These are phyloP conservation scores for Zygoascus flipseniorum DNA, from an alignment of 805 yeast species.

Conservation along the genomic window DNA sequence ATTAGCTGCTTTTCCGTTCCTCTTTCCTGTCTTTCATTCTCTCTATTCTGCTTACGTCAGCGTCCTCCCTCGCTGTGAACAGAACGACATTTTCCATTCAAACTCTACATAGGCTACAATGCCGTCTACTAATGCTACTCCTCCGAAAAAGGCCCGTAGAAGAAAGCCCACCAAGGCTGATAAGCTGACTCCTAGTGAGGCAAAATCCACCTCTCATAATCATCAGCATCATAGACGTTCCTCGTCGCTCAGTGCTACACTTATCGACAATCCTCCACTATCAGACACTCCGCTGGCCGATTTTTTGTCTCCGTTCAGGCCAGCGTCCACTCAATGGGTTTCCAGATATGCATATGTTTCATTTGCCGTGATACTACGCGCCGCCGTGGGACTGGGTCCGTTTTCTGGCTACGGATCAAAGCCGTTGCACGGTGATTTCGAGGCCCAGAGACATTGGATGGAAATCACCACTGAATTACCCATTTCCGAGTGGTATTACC, in stretches of 20 bases:
- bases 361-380: slow-evolving; percentile 65
- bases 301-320: slow-evolving; percentile 66
- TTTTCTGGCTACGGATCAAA: slow-evolving; percentile 65
- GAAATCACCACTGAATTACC: slow-evolving; percentile 79
- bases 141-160: background rate
- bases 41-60: too few species aligned
- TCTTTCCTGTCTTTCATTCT: too few species aligned
- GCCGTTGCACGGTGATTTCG: slow-evolving; percentile 93
- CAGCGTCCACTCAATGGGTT: slow-evolving; percentile 85
- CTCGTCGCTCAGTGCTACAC: background rate
- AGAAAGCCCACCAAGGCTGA: background rate
- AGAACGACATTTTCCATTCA: too few species aligned
- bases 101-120: background rate
- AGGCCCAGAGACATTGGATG: slow-evolving; percentile 98
- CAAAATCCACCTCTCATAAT: background rate
- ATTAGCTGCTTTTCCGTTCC: too few species aligned
- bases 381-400: slow-evolving; percentile 83
- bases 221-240: background rate
- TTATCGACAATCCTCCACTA: background rate
- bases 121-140: background rate
- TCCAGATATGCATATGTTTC: slow-evolving; percentile 54
- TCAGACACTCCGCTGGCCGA: slow-evolving; percentile 47
- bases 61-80: too few species aligned
- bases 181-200: background rate
- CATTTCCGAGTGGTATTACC: slow-evolving; percentile 73